Evolutionary conservation across 805 yeast genomes (phyloP).

Genomic region (Schwanniomyces occidentalis): DNA sequence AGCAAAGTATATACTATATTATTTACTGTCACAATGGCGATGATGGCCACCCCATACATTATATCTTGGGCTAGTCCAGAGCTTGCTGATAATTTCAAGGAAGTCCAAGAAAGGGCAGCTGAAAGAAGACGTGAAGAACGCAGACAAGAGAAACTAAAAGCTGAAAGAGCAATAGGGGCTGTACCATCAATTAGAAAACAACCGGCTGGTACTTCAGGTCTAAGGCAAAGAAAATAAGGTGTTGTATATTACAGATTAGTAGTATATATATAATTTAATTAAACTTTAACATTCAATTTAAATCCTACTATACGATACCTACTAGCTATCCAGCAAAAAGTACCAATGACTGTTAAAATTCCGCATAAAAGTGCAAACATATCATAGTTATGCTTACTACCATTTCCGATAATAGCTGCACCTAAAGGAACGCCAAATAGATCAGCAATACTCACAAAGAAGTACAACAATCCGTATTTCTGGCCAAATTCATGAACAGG

Average conservation of each 20-base stretch:
- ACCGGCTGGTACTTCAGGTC: too few species aligned
- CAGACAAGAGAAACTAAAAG: too few species aligned
- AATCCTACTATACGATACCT: slow-evolving; percentile 33
- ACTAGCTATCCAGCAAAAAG: slow-evolving; percentile 29
- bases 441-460: slow-evolving; percentile 49
- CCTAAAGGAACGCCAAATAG: slow-evolving; percentile 39
- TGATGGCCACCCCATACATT: slow-evolving; percentile 34
- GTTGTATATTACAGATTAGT: too few species aligned
- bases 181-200: too few species aligned
- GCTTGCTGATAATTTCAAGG: slow-evolving; percentile 31
- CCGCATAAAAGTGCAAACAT: slow-evolving; percentile 37
- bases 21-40: slow-evolving; percentile 25
- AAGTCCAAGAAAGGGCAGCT: slow-evolving; percentile 16
- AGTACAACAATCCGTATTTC: slow-evolving; percentile 66
- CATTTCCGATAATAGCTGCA: slow-evolving; percentile 36
- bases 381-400: slow-evolving; percentile 24
- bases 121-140: too few species aligned
- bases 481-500: slow-evolving; percentile 65
- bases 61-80: slow-evolving; percentile 36
- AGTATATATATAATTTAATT: slow-evolving; percentile 5
- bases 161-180: neutral
- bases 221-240: too few species aligned
- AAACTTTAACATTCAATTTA: slow-evolving; percentile 21
- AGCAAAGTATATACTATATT: slow-evolving; percentile 35
- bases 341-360: slow-evolving; percentile 24